These are phyloP conservation scores for Leishmania major DNA, from an alignment of 208 protist genomes.

Conservation along the genomic window DNA sequence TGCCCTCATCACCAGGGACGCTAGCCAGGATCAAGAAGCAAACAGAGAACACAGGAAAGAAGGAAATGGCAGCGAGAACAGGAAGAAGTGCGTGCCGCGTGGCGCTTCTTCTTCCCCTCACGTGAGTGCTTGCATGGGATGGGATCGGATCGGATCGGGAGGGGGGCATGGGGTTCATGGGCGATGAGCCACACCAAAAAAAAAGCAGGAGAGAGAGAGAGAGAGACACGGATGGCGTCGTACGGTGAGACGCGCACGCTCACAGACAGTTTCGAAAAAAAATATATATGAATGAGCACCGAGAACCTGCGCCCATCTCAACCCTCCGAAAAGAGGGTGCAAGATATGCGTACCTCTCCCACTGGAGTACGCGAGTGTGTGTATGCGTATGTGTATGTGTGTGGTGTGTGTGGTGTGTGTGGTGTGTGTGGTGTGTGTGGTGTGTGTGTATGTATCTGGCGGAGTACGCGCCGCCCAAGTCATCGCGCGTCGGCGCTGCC, in stretches of 20 bases:
- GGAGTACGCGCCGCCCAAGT: not conserved
- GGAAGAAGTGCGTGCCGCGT: too few species aligned
- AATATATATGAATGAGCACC: not conserved
- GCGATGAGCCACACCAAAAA: not conserved
- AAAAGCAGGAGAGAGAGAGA: not conserved
- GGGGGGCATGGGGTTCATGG: too few species aligned
- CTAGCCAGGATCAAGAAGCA: too few species aligned
- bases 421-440: too few species aligned
- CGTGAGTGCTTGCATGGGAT: not conserved
- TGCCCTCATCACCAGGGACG: not conserved
- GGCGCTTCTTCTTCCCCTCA: too few species aligned
- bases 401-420: too few species aligned
- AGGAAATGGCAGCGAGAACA: too few species aligned
- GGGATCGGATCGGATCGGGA: too few species aligned
- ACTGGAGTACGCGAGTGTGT: too few species aligned
- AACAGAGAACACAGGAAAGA: too few species aligned
- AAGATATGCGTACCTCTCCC: not conserved
- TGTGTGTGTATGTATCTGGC: not conserved
- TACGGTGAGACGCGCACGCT: not conserved
- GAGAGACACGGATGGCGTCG: not conserved
- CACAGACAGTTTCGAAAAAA: not conserved
- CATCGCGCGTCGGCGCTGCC: not conserved
- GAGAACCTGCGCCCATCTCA: not conserved
- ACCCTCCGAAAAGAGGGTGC: not conserved
- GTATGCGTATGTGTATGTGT: not conserved